Base-by-base conservation (phyloP, 2,329 filamentous ascomycete species). In the Fusarium cicatricum region DNA sequence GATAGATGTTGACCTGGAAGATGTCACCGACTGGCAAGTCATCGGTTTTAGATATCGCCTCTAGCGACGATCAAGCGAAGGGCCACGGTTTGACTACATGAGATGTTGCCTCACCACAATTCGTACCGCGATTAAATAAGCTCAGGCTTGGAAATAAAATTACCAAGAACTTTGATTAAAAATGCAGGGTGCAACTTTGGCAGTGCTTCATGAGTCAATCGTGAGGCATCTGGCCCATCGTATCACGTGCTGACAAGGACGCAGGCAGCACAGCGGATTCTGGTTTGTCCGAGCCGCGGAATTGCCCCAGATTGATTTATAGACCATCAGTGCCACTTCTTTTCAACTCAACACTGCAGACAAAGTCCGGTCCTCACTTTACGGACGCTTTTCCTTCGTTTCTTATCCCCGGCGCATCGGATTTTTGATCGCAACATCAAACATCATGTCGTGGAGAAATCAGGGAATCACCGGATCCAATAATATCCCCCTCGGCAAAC, bases 391-490 rank as follows among this genome's bases (percentile, higher is more conserved):
- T 58, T 49, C 7, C 26, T 41, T 26, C 38, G 39, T 23, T 38
- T 32, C 33, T 55, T 44, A 52, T 15, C 48, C 26, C 28, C 4
- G 40, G 11, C 33, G n/a, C 16, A 54, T 60, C 39, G 31, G 43
- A 29, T 21, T 31, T 52, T 38, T 34, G 34, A 54, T 39, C 46
- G 32, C 23, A 41, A 28, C 28, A 12, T 5, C 29, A 28, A 19
- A 31, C 41, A 80, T 63, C 6, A 89, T 89, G 86, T 81, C 86
- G 70, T 89, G 86, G 86, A 82, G 85, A 80, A 85, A 78, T 54
- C 86, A 88, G 75, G 95, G 95, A 68, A 96, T 97, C 74, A 99
- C 95, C 16, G 95, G 95, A 46, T 98, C 96, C 38, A 99, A 99
- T 78, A 98, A 97, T 72, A 96, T 99, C 70, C 95, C 95, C 58